Evolutionary conservation across 1,284 basidiomycete species (phyloP), one percentile per base, ranked within the genome.

Genomic region (Apiotrichum brassicae): DNA sequence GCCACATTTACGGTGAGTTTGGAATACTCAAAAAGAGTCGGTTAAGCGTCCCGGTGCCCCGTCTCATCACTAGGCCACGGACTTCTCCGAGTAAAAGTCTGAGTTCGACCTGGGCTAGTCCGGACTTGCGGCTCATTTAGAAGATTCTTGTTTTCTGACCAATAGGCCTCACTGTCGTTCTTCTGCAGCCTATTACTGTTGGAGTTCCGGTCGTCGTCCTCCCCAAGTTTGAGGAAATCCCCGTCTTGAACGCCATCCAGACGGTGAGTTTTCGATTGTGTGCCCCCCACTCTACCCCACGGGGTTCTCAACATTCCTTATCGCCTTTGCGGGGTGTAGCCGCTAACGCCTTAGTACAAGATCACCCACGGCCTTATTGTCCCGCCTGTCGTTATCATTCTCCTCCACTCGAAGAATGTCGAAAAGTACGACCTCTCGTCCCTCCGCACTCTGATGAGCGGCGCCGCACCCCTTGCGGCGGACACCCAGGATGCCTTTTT

Each of bases 391-490:
- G 73, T 91, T 3, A 82, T 94, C 25, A 63, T 62, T 20, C 54
- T 75, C 30, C 57, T 70, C 35, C 56, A 76, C 53, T 72, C 72
- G 36, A 68, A 72, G 76, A 82, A 79, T 14, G 77, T 86, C 2
- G 78, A 81, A 40, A 78, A 85, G 65, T 85, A 85, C 66, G 78
- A 91, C 61, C 56, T 92, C 44, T 79, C 76, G 4, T 79, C 79
- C 2, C 66, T 94, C 8, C 70, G 75, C 19, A 71, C 79, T 6
- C 61, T 92, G 41, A 77, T 83, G 56, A 86, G 82, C 1, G 90
- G 87, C 6, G 92, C 90, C 0, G 92, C 92, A 3, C 89, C 90
- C 1, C 76, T 92, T 4, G 82, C 85, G 1, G 38, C 54, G 18
- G 64, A 68, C 34, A 56, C 70, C 20, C 60, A 60, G 37, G 26